phyloP scores from a whole-genome alignment of 1,284 basidiomycete genomes.

The Wallemia mellicola region DNA sequence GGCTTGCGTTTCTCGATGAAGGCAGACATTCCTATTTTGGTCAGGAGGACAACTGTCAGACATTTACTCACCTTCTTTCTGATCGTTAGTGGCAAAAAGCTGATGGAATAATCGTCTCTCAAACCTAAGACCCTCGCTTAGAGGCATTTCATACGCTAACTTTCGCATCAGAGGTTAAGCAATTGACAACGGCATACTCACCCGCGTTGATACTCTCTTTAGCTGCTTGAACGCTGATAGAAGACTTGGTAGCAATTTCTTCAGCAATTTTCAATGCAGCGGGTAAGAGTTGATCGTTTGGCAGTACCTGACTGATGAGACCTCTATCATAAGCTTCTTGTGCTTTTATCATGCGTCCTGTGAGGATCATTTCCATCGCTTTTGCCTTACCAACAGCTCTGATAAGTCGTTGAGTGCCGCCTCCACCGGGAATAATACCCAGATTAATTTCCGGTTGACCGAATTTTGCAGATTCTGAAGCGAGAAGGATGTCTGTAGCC shows the following conservation, averaged over 20 bases:
- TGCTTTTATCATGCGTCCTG: slow-evolving; percentile 50
- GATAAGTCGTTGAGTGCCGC: slow-evolving; percentile 55
- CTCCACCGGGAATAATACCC: slow-evolving; percentile 74
- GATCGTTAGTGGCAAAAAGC: slow-evolving; percentile 78
- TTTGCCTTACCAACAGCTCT: slow-evolving; percentile 70
- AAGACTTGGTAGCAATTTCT: slow-evolving; percentile 54
- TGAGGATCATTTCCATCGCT: slow-evolving; percentile 83
- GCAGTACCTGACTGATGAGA: slow-evolving; percentile 49
- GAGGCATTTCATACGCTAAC: slow-evolving; percentile 46
- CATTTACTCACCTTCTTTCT: slow-evolving; percentile 54
- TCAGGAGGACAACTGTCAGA: slow-evolving; percentile 2
- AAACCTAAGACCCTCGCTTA: slow-evolving; percentile 25
- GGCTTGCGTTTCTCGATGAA: slow-evolving; percentile 90
- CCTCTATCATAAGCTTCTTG: slow-evolving; percentile 62
- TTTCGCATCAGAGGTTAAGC: neutral
- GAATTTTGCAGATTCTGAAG: slow-evolving; percentile 67
- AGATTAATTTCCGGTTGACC: slow-evolving; percentile 95
- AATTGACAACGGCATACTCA: slow-evolving; percentile 17
- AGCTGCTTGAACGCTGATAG: slow-evolving; percentile 56
- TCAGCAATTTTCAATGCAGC: slow-evolving; percentile 63
- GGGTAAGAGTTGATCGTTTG: slow-evolving; percentile 37
- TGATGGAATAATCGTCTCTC: slow-evolving; percentile 23
- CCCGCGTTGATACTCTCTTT: slow-evolving; percentile 88
- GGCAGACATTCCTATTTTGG: slow-evolving; percentile 53
- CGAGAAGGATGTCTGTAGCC: slow-evolving; percentile 88